Percentiles rank a stretch among this genome's conserved stretches.
These are phyloP conservation scores for Pythium scleroteichum DNA, from an alignment of 352 stramenopile genomes.

Conservation along the genomic window DNA sequence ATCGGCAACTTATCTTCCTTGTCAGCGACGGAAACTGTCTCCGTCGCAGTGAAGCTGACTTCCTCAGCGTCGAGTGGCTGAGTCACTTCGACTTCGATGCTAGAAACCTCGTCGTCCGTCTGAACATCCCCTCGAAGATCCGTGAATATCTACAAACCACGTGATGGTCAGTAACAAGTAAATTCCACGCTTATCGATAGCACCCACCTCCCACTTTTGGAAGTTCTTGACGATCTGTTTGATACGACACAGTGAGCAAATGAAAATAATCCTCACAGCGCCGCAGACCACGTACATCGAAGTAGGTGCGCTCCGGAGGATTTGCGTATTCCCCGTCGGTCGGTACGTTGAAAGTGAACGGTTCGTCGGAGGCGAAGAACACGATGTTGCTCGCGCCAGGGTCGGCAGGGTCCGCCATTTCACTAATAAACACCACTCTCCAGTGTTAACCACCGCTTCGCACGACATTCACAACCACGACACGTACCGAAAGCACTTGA, in stretches of 20 bases:
- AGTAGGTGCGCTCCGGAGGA: slow-evolving; percentile 52
- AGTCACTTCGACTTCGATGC: slow-evolving; percentile 35
- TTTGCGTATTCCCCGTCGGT: slow-evolving; percentile 51
- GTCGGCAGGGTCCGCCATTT: slow-evolving; percentile 47
- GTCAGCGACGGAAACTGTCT: slow-evolving; percentile 5
- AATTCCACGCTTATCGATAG: background rate
- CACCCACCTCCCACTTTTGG: slow-evolving; percentile 53
- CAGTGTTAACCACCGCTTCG: too few relatives aligned
- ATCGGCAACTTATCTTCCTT: slow-evolving; percentile 14
- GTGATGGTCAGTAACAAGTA: background rate
- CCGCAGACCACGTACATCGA: slow-evolving; percentile 36
- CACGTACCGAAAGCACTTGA: slow-evolving; percentile 57
- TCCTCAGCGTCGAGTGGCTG: slow-evolving; percentile 54
- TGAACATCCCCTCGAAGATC: slow-evolving; percentile 45
- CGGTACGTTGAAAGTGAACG: slow-evolving; percentile 65
- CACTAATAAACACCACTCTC: slow-evolving; percentile 21
- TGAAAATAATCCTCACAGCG: background rate
- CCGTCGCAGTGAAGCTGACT: slow-evolving; percentile 42
- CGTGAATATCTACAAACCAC: slow-evolving; percentile 51
- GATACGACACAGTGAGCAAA: slow-evolving; percentile 3
- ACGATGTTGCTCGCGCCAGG: slow-evolving; percentile 62
- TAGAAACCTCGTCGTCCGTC: slow-evolving; percentile 26
- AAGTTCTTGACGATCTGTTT: slow-evolving; percentile 60
- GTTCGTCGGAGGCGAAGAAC: slow-evolving; percentile 73
- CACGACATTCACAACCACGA: background rate